Base-by-base conservation (phyloP, 805 yeast genomes). In the Candida taoyuanica region DNA sequence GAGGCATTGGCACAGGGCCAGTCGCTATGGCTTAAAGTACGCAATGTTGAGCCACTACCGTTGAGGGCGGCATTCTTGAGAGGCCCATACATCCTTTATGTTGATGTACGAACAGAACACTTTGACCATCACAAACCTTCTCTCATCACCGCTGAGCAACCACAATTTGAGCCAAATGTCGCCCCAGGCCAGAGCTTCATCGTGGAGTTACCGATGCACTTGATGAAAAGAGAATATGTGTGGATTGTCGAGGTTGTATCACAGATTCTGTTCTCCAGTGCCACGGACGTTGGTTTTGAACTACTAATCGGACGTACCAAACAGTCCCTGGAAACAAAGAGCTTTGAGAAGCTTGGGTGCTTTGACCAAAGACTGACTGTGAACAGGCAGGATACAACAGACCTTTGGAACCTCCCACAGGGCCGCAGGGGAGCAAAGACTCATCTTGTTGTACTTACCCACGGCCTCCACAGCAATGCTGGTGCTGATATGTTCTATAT, bases 401-500 rank as follows among this genome's bases (percentile, higher is more conserved):
- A 83, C 55, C 53, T 85, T 19, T 85, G 95, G 94, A 80, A 79
- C 53, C 53, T 73, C 30, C 86, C 87, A 0, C 42, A 63, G 0
- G 74, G 71, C 40, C 53, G 39, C 40, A 60, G 36, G 39, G 60
- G 32, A 17, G 57, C 59, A 39, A 79, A 80, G 11, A 67, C 72
- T 4, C 94, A 85, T 60, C 63, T 85, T 44, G 86, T 84, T 14
- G 59, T 85, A 1, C 54, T 84, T 28, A 80, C 89, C 0, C 94
- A 85, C 59, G 95, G 95, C 0, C 61, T 85, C 28, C 89, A 82
- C 57, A 81, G 91, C 2, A 85, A 85, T 53, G 74, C 79, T 0
- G 72, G 85, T 1, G 78, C 88, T 1, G 95, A 85, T 57, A 72
- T 85, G 85, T 64, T 74, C 23, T 84, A 81, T 48, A 51, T 85